Base-by-base conservation (phyloP, 1,284 basidiomycete species). In the Fomitopsis schrenkii region DNA sequence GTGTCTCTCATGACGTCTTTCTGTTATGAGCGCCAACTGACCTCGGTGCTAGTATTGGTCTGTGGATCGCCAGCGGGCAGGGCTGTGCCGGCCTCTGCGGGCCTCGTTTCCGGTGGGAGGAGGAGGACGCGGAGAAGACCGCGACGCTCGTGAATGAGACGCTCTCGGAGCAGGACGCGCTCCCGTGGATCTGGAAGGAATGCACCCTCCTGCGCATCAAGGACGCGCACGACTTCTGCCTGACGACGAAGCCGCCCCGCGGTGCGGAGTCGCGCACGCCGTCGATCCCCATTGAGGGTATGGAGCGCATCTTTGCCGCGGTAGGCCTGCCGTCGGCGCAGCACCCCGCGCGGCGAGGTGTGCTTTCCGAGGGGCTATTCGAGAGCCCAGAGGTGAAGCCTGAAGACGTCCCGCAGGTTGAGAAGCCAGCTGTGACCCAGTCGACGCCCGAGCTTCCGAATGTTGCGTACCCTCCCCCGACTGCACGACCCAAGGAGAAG, bases 161-260 rank as follows among this genome's bases (percentile, higher is more conserved):
- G 70, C 79, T 83, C 56, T 75, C 79, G 8, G 75, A 76, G 9
- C 80, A 79, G 4, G 83, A 83, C 28, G 80, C 78, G 17, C 78
- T 90, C 45, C 81, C 85, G 2, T 94, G 93, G 92, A 78, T 76
- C 58, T 94, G 93, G 93, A 81, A 84, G 56, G 84, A 88, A 58
- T 79, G 82, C 63, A 90, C 91, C 0, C 79, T 86, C n/a, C 71
- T 82, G 62, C 81, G 92, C 46, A 79, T 94, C 42, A 85, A 87
- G 68, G 89, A 91, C 61, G 88, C 89, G 1, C 93, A 86, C 69
- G 90, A 94, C 64, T 87, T 94, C 65, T 94, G 93, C 70, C 76
- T 91, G 41, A 85, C 83, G 15, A 76, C 79, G 45, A 79, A 77
- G 61, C 76, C 69, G 7, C 70, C 77, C 71, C 64, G 73, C 65